Evolutionary conservation across 1,284 basidiomycete genomes (phyloP).

Genomic region (Bondarzewia mesenterica): DNA sequence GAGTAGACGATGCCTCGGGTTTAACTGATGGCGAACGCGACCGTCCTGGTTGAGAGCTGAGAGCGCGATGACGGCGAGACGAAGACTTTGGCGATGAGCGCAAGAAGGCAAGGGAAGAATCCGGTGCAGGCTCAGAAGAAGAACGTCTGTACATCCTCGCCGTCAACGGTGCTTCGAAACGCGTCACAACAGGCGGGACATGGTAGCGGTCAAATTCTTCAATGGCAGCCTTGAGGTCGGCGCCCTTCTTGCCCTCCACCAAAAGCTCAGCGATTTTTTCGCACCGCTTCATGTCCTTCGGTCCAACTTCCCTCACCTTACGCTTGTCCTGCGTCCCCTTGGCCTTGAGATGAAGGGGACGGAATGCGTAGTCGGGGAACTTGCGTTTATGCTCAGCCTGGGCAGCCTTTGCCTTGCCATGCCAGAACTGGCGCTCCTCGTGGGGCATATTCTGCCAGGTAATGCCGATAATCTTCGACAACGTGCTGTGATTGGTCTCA

Average conservation of each 20-base stretch:
- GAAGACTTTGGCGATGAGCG: conserved; percentile 13
- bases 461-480: conserved; percentile 64
- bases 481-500: conserved; percentile 74
- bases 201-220: conserved; percentile 65
- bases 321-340: conserved; percentile 41
- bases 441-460: conserved; percentile 68
- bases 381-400: conserved; percentile 60
- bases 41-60: conserved; percentile 23
- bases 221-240: conserved; percentile 61
- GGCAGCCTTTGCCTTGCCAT: conserved; percentile 53
- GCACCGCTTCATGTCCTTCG: conserved; percentile 63
- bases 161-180: conserved; percentile 67
- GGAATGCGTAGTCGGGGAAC: conserved; percentile 67
- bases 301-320: conserved; percentile 58
- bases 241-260: conserved; percentile 65
- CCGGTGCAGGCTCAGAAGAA: conserved; percentile 35
- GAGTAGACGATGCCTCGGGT: conserved; percentile 12
- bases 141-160: conserved; percentile 48
- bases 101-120: conserved; percentile 21
- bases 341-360: conserved; percentile 45
- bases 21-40: conserved; percentile 5
- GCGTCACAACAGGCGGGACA: conserved; percentile 54
- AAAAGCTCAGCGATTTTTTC: conserved; percentile 73
- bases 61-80: conserved; percentile 20
- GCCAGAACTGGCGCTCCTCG: conserved; percentile 65